Evolutionary conservation across 1,139 yeast genomes (phyloP).

Genomic region (Geotrichum australiense): DNA sequence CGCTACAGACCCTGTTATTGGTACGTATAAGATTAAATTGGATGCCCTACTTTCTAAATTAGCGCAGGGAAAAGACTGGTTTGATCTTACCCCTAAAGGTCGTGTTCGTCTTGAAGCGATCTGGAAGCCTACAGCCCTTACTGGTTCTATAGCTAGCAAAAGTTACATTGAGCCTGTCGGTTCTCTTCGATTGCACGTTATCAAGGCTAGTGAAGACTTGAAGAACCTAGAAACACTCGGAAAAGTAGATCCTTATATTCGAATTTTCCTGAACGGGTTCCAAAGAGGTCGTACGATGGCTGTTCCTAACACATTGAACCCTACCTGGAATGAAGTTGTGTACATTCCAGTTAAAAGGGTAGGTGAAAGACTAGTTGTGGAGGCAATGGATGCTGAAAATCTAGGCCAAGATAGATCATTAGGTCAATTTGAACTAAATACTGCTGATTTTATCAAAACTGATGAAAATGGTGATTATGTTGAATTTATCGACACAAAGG

Average conservation of each 20-base stretch:
- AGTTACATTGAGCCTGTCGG: constrained; percentile 93
- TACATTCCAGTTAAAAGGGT: constrained; percentile 80
- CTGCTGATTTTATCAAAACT: constrained; percentile 59
- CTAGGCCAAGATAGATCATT: constrained; percentile 73
- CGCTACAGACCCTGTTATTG: constrained; percentile 53
- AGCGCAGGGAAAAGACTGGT: constrained; percentile 73
- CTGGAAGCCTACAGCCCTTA: constrained; percentile 84
- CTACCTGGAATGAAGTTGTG: constrained; percentile 77
- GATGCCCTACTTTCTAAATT: constrained; percentile 69
- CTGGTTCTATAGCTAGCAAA: constrained; percentile 52
- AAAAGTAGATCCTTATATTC: constrained; percentile 86
- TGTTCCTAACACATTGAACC: constrained; percentile 58
- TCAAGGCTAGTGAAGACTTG: constrained; percentile 53
- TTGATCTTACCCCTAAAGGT: constrained; percentile 56
- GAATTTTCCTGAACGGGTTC: constrained; percentile 73
- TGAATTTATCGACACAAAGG: constrained; percentile 51
- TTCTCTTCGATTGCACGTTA: constrained; percentile 69
- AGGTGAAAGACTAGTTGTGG: constrained; percentile 72
- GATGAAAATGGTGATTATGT: constrained; percentile 62
- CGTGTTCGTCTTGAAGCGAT: constrained; percentile 61
- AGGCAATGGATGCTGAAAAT: constrained; percentile 86
- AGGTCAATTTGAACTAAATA: constrained; percentile 68
- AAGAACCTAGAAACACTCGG: constrained; percentile 84
- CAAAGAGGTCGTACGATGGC: constrained; percentile 72
- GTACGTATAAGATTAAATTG: constrained; percentile 41